phyloP scores from a whole-genome alignment of 2,329 filamentous ascomycete species.

The Hortaea werneckii region DNA sequence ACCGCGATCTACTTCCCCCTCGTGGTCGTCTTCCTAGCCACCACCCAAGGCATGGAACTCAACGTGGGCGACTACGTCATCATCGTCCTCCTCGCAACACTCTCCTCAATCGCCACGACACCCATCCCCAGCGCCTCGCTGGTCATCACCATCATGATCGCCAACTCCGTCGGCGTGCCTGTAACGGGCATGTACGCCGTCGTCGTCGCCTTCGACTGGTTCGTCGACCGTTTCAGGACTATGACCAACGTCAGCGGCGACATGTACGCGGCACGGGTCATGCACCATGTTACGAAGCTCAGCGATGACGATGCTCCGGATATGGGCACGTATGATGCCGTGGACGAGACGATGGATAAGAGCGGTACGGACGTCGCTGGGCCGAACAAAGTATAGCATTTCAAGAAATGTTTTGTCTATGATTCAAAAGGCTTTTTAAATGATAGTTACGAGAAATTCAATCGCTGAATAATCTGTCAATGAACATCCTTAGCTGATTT shows the following conservation, averaged over 20 bases:
- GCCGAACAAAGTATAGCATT: not conserved
- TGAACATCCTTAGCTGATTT: no score
- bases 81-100: constrained; percentile 39
- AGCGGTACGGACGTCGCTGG: not conserved
- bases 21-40: constrained; percentile 43
- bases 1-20: constrained; percentile 48
- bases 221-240: constrained; percentile 46
- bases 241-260: constrained; percentile 43
- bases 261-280: constrained; percentile 34
- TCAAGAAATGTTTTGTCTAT: no score
- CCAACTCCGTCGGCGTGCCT: constrained; percentile 34
- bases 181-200: constrained; percentile 44
- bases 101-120: constrained; percentile 45
- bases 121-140: constrained; percentile 45
- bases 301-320: constrained; percentile 7
- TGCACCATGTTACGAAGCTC: constrained; percentile 33
- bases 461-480: no score
- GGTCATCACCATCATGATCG: constrained; percentile 44
- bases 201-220: constrained; percentile 45
- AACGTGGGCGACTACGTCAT: constrained; percentile 39
- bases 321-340: not conserved
- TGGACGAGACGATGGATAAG: not conserved
- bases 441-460: no score
- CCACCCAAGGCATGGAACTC: constrained; percentile 39
- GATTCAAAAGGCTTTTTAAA: no score